Base-by-base conservation (phyloP, 148 eudicot genomes). In the Heliosperma pusillum region DNA sequence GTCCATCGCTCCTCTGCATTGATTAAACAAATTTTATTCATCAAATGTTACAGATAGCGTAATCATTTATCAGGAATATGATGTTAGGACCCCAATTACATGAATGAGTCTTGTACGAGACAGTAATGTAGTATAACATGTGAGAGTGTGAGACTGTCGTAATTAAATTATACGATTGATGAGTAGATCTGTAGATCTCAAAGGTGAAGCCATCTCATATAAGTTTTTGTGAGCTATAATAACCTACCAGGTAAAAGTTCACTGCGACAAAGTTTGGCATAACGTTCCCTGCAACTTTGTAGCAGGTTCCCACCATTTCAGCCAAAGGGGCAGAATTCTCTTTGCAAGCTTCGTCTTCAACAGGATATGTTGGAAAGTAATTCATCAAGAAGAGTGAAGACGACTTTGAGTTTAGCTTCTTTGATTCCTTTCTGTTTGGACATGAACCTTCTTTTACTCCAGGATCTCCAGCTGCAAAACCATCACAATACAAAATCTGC, bases 1-100 rank as follows among this genome's bases (percentile, higher is more conserved):
- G 89, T 69, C 99, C 99, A 78, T 95, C 97, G 78, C 97, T 95
- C 73, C 99, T 92, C 99, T 95, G 97, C 55, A 83, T 72, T 67
- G 17, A 85, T 59, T 15, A 50, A 50, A 47, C 55, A 50, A 50
- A 5, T 45, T 45, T 45, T 45, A 5, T 8, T 50, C 56, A 20
- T 61, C 69, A 24, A 21, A 13, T 42, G 60, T 81, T 50, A 84
- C 73, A 81, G 73, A 45, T 10, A 19, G 69, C 25, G 30, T 45
- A 7, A 22, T 16, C 45, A 19, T 52, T 42, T 30, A 40, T 27
- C 20, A 72, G 70, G 27, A 66, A 53, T 52, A 57, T 52, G 3
- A 66, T 47, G 60, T 44, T 30, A 75, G 7, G 33, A 30, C 20
- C 45, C 55, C 69, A n/a, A 2, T 27, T 7, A 50, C 15, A 11